A percentile compares a stretch with the other conserved stretches of the same genome.
Evolutionary conservation across 495 filamentous ascomycete species (phyloP).

Genomic region (Hypoxylon subgilvum): DNA sequence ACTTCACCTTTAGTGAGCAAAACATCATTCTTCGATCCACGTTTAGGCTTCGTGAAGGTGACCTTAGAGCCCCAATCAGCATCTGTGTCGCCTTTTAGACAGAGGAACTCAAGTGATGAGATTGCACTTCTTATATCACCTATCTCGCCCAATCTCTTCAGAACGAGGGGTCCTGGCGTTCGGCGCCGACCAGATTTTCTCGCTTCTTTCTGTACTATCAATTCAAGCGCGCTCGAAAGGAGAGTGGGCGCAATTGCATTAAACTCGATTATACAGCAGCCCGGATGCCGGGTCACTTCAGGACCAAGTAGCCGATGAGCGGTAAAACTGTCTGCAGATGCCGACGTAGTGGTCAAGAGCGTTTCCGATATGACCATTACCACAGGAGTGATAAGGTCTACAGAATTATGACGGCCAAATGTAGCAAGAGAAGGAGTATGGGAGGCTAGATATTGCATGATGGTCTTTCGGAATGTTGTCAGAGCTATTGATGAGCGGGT

Average conservation of each 20-base stretch:
- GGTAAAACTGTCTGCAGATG: slow-evolving; percentile 84
- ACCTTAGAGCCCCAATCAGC: slow-evolving; percentile 72
- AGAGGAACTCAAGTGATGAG: slow-evolving; percentile 87
- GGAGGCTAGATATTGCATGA: slow-evolving; percentile 74
- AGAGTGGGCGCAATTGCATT: slow-evolving; percentile 89
- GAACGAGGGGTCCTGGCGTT: slow-evolving; percentile 71
- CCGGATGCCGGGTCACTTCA: slow-evolving; percentile 78
- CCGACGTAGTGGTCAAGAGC: slow-evolving; percentile 73
- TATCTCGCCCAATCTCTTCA: slow-evolving; percentile 76
- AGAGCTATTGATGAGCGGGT: slow-evolving; percentile 69
- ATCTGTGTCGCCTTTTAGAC: slow-evolving; percentile 71
- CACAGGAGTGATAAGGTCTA: slow-evolving; percentile 68
- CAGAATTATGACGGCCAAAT: slow-evolving; percentile 39
- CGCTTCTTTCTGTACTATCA: slow-evolving; percentile 81
- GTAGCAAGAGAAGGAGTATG: slow-evolving; percentile 55
- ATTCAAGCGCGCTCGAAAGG: slow-evolving; percentile 79
- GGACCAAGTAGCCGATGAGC: slow-evolving; percentile 86
- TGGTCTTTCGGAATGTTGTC: slow-evolving; percentile 72
- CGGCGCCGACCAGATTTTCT: slow-evolving; percentile 68
- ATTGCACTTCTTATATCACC: slow-evolving; percentile 94
- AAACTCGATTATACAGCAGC: slow-evolving; percentile 80
- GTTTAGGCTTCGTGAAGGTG: slow-evolving; percentile 66
- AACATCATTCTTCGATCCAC: slow-evolving; percentile 57
- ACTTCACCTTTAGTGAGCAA: slow-evolving; percentile 72
- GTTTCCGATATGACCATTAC: slow-evolving; percentile 93